Base-by-base conservation (phyloP, 192 early-diverging fungal genomes). In the Coemansia sp. region DNA sequence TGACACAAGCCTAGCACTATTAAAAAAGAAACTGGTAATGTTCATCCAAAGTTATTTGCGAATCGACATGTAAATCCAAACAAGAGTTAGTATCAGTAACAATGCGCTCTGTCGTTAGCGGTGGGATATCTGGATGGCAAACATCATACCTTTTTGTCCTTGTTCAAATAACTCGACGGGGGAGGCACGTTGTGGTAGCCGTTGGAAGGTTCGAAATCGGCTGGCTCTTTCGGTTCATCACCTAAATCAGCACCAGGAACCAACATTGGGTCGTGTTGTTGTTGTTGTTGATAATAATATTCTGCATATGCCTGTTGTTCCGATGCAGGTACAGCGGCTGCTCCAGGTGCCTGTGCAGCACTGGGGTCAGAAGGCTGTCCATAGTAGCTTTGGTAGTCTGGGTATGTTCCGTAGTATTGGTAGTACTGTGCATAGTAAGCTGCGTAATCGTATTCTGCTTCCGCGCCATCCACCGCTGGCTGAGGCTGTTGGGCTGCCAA, bases 141-240 rank as follows among this genome's bases (percentile, higher is more conserved):
- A 8, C 1, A 32, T 71, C 69, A 71, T 68, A 71, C 69, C 69
- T 71, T 67, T 19, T 67, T 63, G 45, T 70, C 54, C n/a, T 48
- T 66, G 19, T 53, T 65, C 13, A 56, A 32, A 42, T 79, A 79
- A 57, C 38, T 67, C 25, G 68, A 8, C 1, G 76, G 76, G 3
- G 76, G 76, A 25, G 76, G 76, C n/a, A 79, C 76, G 48, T n/a
- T 79, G 59, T 79, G 76, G 33, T 79, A 79, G 29, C 70, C 70
- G 23, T 63, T 41, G 9, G 65, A 52, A 6, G 54, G 19, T 14
- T 55, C 63, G 3, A 13, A 34, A 54, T 49, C 36, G 2, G 33
- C 20, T 9, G 43, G 4, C 7, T 43, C 19, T 33, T 36, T 42
- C 35, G 32, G 22, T 10, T 38, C 64, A 4, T 19, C 11, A 57